A percentile compares a stretch with the other conserved stretches of the same genome.
These are phyloP conservation scores for Smittium culicis DNA, from an alignment of 371 early-diverging fungal species.

Conservation along the genomic window DNA sequence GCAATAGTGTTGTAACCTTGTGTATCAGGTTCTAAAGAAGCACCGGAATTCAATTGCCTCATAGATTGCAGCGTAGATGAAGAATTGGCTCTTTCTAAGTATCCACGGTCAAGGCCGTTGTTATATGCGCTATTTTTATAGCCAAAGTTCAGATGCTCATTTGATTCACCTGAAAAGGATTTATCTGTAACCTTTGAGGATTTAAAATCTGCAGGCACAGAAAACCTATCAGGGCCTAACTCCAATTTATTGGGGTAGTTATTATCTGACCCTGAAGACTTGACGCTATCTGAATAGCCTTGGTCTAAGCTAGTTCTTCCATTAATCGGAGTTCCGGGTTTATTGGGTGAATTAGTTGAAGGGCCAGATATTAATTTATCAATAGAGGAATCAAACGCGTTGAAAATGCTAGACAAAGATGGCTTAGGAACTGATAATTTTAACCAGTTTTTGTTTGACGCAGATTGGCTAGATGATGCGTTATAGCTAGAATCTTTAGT, in stretches of 20 bases:
- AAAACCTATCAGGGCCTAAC: constrained; percentile 7
- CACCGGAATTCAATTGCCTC: too few species aligned
- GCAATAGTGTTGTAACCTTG: too few species aligned
- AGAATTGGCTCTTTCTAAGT: too few species aligned
- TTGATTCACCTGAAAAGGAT: too few species aligned
- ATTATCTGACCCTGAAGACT: not conserved
- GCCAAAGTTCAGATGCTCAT: too few species aligned
- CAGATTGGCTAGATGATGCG: constrained; percentile 16
- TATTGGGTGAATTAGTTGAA: too few species aligned
- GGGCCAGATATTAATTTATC: constrained; percentile 33
- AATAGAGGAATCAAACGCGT: constrained; percentile 27
- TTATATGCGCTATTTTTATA: too few species aligned
- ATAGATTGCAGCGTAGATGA: too few species aligned
- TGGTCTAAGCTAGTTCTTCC: not conserved
- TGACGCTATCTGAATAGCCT: not conserved
- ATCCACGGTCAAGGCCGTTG: too few species aligned
- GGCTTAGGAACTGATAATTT: constrained; percentile 30
- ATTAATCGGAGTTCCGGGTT: too few species aligned
- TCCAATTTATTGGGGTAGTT: not conserved
- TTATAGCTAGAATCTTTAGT: constrained; percentile 18
- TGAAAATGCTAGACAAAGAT: constrained; percentile 30
- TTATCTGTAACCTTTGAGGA: not conserved
- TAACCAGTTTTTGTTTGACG: constrained; percentile 29
- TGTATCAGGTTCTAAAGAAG: too few species aligned
- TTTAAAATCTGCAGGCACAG: not conserved